Conservation (phyloP, 2,329 filamentous ascomycete genomes). For the Sclerotinia spermophila region DNA sequence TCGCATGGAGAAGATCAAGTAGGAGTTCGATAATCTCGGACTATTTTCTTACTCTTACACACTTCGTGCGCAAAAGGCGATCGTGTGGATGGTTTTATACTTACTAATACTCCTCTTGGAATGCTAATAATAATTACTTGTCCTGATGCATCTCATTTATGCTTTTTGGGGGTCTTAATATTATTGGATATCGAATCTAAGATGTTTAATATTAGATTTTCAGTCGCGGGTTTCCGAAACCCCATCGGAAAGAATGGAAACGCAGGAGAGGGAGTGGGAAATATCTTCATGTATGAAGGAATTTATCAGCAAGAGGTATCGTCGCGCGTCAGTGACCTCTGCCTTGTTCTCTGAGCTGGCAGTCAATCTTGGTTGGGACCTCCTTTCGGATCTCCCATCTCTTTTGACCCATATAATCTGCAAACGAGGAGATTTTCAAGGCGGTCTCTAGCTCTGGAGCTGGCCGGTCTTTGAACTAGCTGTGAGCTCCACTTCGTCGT, state of each 20-base stretch:
- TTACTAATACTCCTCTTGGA: background rate
- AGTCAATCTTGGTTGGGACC: background rate
- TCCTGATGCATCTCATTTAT: rapidly evolving
- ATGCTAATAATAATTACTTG: background rate
- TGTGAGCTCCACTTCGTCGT: no score
- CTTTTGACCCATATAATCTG: background rate
- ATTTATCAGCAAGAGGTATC: background rate
- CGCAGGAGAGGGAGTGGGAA: no score
- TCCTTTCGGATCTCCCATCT: background rate
- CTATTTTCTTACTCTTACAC: background rate
- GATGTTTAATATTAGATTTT: background rate
- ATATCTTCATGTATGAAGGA: no score
- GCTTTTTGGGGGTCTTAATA: no score
- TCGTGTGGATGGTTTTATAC: background rate
- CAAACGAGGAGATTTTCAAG: background rate
- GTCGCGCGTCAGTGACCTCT: no score
- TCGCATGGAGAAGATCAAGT: no score
- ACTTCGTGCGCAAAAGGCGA: background rate
- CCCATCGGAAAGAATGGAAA: background rate
- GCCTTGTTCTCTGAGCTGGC: background rate
- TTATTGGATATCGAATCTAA: no score
- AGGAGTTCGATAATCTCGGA: background rate
- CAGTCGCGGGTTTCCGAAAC: rapidly evolving
- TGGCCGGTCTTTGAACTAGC: no score
- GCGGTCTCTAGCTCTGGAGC: no score